Evolutionary conservation across 305 asterid species (phyloP), one percentile per base, ranked within the genome.

Genomic region (Plantago coronopus): DNA sequence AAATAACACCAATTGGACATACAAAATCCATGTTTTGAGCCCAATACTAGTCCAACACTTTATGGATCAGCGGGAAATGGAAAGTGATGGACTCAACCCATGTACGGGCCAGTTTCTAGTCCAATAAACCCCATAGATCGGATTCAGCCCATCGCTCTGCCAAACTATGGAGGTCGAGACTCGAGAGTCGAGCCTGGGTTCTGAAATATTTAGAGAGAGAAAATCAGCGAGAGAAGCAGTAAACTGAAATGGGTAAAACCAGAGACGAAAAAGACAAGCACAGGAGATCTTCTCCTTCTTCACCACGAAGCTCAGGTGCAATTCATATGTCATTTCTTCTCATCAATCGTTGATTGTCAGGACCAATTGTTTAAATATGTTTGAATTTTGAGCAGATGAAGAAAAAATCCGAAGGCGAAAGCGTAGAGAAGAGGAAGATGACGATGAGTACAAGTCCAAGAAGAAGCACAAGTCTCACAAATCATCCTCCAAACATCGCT

Each of bases 381-480:
- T 34, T 34, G 10, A 25, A 54, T 68, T 57, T 64, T 54, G 57
- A 60, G 60, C 83, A 82, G 97, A 82, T 64, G 95, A 83, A 62
- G 49, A 54, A 62, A 79, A 70, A 62, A 76, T 55, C 66, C 81
- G 75, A 68, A 72, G 76, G 71, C 79, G 59, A 18, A 80, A 66
- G 56, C 68, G 65, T 22, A 72, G 66, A 66, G 87, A 74, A 21
- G 84, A 73, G 31, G 88, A 76, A 12, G 78, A 61, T 37, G 78
- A 61, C 57, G 76, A 61, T 67, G 79, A 72, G 56, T 80, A 72
- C 66, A 72, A 65, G 66, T 74, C 86, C 67, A 78, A 69, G 59
- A 83, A 78, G 74, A 75, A 72, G 50, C 73, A 80, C 45, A 78
- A 81, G 71, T 74, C 88, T 31, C 80, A 72, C 66, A 74, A 75